Base-by-base conservation (phyloP, 2,329 filamentous ascomycete species). In the Fusarium anthophilum region DNA sequence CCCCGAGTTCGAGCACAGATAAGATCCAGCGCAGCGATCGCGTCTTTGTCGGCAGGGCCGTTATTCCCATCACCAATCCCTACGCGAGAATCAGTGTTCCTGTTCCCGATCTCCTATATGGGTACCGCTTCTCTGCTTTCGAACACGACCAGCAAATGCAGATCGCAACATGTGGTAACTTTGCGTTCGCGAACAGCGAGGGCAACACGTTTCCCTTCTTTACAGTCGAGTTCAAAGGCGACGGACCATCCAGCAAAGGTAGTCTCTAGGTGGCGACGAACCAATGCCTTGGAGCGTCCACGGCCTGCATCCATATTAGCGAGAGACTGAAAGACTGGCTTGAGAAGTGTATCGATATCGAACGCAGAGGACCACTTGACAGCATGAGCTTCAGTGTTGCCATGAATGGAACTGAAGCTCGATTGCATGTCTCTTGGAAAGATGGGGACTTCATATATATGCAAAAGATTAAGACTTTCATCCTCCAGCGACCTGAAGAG, bases 391-490 rank as follows among this genome's bases (percentile, higher is more conserved):
- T 77, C 73, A 67, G 66, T 22, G 73, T 65, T 37, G 80, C 81
- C 41, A 83, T 83, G 77, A 81, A 74, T 45, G 74, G 75, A 22
- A 77, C 76, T 1, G 78, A 80, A 22, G 82, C 81, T 14, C 78
- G 78, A 6, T 77, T 84, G 9, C 79, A 80, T 45, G 60, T 83
- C 18, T 78, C 81, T 11, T 84, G 79, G 81, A 83, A 81, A 14
- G 43, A 60, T 17, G 54, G 11, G 0, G 6, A 53, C 13, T 28
- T 17, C 17, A 37, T 54, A 13, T 24, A 39, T 6, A 58, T 47
- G 22, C 66, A 60, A 65, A 70, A 73, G 22, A 22, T 70, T 0
- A 38, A 71, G 63, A 81, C 18, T 39, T 84, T 82, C 67, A 35
- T 79, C 18, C 70, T 84, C 6, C 77, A 82, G 53, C 47, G 77